These are phyloP conservation scores for Odontarrhena argentea DNA, from an alignment of 345 rosid species.

Conservation along the genomic window DNA sequence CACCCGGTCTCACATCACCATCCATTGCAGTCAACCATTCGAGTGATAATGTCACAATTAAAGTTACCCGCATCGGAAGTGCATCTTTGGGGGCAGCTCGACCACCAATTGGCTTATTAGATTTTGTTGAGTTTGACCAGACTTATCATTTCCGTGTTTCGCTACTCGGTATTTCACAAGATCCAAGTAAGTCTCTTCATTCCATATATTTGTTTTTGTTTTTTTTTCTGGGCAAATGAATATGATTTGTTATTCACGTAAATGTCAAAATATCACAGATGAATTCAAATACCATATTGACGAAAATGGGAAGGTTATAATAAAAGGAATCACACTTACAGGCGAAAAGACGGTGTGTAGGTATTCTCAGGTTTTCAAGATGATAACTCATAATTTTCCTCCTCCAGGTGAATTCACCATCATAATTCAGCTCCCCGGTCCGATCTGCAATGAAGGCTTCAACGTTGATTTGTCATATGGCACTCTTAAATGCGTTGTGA, in stretches of 20 bases:
- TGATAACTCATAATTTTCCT: constrained; percentile 63
- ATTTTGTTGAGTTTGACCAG: constrained; percentile 59
- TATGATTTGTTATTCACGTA: background rate
- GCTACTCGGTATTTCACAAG: constrained; percentile 65
- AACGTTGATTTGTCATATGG: no score
- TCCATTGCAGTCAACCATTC: no score
- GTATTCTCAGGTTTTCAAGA: constrained; percentile 54
- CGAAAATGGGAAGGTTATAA: constrained; percentile 49
- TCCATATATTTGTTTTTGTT: background rate
- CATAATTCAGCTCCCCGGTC: constrained; percentile 65
- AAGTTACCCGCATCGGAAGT: constrained; percentile 58
- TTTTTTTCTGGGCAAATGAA: background rate
- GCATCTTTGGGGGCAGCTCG: constrained; percentile 61
- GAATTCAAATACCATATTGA: background rate
- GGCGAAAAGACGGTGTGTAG: constrained; percentile 64
- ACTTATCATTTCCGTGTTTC: constrained; percentile 54
- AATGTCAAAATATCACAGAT: no score
- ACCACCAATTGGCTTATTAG: constrained; percentile 49
- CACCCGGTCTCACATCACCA: no score
- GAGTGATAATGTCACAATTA: constrained; percentile 19
- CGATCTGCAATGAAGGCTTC: constrained; percentile 50
- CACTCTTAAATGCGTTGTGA: no score
- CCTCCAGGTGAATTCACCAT: constrained; percentile 71
- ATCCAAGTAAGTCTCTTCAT: constrained; percentile 43
- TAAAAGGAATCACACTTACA: constrained; percentile 62